phyloP scores from a whole-genome alignment of 768 basidiomycete genomes.

The Cystobasidium tubakii region DNA sequence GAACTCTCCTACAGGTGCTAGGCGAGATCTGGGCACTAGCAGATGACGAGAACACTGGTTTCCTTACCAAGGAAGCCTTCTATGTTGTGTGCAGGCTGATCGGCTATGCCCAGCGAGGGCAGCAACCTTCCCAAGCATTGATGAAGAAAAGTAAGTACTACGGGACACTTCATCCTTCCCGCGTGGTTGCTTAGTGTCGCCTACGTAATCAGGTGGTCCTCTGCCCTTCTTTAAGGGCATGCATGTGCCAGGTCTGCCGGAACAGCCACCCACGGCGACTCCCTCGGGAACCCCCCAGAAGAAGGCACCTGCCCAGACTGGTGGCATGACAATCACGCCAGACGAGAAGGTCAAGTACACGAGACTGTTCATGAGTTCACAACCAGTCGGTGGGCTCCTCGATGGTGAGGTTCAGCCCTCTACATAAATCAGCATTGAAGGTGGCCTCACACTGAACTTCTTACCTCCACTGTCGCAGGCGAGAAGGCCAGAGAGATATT shows the following conservation, averaged over 20 bases:
- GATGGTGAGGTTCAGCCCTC: slow-evolving; percentile 56
- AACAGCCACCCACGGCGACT: not conserved
- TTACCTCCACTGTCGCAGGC: slow-evolving; percentile 52
- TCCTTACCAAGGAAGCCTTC: slow-evolving; percentile 79
- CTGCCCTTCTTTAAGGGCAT: slow-evolving; percentile 72
- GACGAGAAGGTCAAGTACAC: slow-evolving; percentile 81
- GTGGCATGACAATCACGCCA: slow-evolving; percentile 30
- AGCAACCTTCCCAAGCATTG: slow-evolving; percentile 55
- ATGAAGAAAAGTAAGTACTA: slow-evolving; percentile 64
- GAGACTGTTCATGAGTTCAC: slow-evolving; percentile 66
- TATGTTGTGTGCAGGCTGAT: slow-evolving; percentile 83
- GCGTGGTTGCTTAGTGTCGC: slow-evolving; percentile 15
- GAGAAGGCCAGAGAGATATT: slow-evolving; percentile 86
- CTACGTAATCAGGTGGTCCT: slow-evolving; percentile 63
- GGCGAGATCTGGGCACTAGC: slow-evolving; percentile 91
- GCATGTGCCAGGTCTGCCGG: slow-evolving; percentile 50
- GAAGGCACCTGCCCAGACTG: not conserved
- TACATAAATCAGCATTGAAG: not conserved
- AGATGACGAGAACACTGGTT: slow-evolving; percentile 89
- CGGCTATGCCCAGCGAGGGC: slow-evolving; percentile 84
- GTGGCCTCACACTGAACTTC: not conserved
- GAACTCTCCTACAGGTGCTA: slow-evolving; percentile 50
- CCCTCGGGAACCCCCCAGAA: slow-evolving; percentile 18
- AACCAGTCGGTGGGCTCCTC: slow-evolving; percentile 69
- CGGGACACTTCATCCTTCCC: slow-evolving; percentile 8